A percentile compares a stretch with the other conserved stretches of the same genome.
phyloP scores from a whole-genome alignment of 306 rosid genomes.

The Gastrolobium villosum region DNA sequence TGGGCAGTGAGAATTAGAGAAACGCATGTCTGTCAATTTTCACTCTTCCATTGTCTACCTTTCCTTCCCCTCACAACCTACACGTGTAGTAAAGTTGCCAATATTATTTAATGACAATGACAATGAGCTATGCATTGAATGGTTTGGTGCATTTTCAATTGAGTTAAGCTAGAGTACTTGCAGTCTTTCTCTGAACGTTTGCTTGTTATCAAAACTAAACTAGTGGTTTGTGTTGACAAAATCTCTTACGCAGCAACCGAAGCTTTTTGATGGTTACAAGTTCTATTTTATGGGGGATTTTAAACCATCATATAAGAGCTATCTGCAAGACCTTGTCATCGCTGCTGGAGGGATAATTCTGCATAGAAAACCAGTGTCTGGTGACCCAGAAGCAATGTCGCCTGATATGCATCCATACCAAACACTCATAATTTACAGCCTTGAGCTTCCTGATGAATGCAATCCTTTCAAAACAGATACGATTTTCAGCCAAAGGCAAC shows the following conservation, averaged over 20 bases:
- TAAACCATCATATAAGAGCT: conserved; percentile 74
- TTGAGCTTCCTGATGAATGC: conserved; percentile 72
- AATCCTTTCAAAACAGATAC: conserved; percentile 50
- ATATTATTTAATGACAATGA: neutral
- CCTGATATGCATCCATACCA: conserved; percentile 51
- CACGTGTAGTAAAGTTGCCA: neutral
- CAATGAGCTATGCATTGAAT: conserved; percentile 4
- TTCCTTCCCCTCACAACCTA: neutral
- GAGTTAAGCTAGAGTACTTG: conserved; percentile 8
- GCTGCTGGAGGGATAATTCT: conserved; percentile 92
- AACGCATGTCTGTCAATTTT: conserved; percentile 6
- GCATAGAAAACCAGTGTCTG: conserved; percentile 81
- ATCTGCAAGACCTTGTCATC: conserved; percentile 78
- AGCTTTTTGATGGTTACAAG: conserved; percentile 76
- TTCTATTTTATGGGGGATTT: conserved; percentile 85
- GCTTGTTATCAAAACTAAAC: conserved; percentile 30
- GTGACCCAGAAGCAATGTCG: conserved; percentile 37
- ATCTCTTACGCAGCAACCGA: conserved; percentile 76
- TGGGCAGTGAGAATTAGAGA: conserved; percentile 6
- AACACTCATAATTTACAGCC: conserved; percentile 75
- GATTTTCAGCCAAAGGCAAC: conserved; percentile 54
- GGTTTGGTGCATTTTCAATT: conserved; percentile 29
- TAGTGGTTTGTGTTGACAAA: conserved; percentile 32
- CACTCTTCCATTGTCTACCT: conserved; percentile 23
- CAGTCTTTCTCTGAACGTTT: conserved; percentile 31